Conservation (phyloP, 2,329 filamentous ascomycete species). For the Colletotrichum ledebouriae region DNA sequence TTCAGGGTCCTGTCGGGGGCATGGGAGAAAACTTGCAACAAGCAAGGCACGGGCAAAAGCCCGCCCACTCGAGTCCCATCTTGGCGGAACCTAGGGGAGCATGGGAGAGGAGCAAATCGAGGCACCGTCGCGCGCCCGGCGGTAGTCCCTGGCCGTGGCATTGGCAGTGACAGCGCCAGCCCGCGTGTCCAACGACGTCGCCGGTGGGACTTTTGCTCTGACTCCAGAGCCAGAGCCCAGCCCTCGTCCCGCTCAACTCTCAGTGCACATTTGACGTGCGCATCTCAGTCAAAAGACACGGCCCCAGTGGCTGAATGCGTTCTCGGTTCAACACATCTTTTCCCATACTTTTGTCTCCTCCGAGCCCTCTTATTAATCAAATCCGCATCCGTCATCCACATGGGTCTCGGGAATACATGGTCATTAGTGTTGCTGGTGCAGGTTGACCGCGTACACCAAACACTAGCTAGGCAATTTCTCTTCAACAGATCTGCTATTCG, state of each 20-base stretch:
- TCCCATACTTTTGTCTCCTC: slow-evolving; percentile 35
- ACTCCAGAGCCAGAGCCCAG: not conserved
- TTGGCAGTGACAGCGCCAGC: slow-evolving; percentile 34
- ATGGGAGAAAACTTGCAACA: slow-evolving; percentile 38
- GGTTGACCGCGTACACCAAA: slow-evolving; percentile 22
- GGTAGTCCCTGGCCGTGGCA: slow-evolving; percentile 26
- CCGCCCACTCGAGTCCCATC: slow-evolving; percentile 36
- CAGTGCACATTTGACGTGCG: slow-evolving; percentile 3
- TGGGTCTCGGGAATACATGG: slow-evolving; percentile 24
- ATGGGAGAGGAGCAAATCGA: slow-evolving; percentile 32
- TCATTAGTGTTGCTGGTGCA: slow-evolving; percentile 17
- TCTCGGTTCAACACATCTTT: slow-evolving; percentile 37
- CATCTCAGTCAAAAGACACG: slow-evolving; percentile 12
- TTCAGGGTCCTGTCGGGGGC: slow-evolving; percentile 40
- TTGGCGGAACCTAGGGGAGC: slow-evolving; percentile 36
- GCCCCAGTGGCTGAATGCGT: slow-evolving; percentile 23
- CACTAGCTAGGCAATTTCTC: slow-evolving; percentile 16
- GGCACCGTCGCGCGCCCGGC: slow-evolving; percentile 22
- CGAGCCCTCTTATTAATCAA: slow-evolving; percentile 18
- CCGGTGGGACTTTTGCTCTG: slow-evolving; percentile 16
- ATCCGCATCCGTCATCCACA: slow-evolving; percentile 23
- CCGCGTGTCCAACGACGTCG: slow-evolving; percentile 39
- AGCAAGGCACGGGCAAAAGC: slow-evolving; percentile 38
- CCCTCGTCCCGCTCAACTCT: not conserved
- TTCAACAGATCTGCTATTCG: slow-evolving; percentile 22